Evolutionary conservation across 441 rosid species (phyloP).

Genomic region (Lepidium campestre): DNA sequence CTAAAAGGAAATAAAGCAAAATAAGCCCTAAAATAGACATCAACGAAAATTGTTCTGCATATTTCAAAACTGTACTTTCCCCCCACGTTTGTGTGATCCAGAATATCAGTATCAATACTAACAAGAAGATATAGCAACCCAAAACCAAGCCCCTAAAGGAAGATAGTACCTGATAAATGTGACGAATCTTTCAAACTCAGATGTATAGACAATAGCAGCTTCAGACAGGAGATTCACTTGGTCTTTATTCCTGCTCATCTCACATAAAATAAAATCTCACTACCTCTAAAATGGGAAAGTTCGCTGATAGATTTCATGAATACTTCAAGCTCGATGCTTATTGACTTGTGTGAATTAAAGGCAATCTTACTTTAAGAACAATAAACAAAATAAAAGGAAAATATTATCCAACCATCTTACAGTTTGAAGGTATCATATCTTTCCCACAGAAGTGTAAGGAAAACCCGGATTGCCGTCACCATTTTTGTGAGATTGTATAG

Average conservation of each 20-base stretch:
- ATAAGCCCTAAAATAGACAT: not conserved
- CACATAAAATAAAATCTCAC: conserved; percentile 24
- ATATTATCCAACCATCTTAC: conserved; percentile 41
- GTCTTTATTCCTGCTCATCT: conserved; percentile 45
- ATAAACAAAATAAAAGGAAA: conserved; percentile 2
- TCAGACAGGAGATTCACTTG: conserved; percentile 57
- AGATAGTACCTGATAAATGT: conserved; percentile 66
- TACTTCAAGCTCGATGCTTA: not conserved
- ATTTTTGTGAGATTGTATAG: conserved; percentile 72
- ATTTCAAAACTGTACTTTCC: not conserved
- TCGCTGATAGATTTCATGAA: not conserved
- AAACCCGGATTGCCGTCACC: conserved; percentile 59
- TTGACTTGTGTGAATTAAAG: conserved; percentile 5
- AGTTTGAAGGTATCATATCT: conserved; percentile 56
- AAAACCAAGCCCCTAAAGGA: not conserved
- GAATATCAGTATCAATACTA: not conserved
- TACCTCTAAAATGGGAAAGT: conserved; percentile 1
- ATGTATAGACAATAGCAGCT: conserved; percentile 64
- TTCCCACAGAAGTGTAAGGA: conserved; percentile 56
- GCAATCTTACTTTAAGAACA: not conserved
- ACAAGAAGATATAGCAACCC: not conserved
- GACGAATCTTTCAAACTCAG: conserved; percentile 79
- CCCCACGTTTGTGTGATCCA: conserved; percentile 6
- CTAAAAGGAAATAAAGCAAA: not conserved
- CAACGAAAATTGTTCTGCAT: not conserved